Conservation (phyloP, 768 basidiomycete genomes). For the Hypsizygus marmoreus region DNA sequence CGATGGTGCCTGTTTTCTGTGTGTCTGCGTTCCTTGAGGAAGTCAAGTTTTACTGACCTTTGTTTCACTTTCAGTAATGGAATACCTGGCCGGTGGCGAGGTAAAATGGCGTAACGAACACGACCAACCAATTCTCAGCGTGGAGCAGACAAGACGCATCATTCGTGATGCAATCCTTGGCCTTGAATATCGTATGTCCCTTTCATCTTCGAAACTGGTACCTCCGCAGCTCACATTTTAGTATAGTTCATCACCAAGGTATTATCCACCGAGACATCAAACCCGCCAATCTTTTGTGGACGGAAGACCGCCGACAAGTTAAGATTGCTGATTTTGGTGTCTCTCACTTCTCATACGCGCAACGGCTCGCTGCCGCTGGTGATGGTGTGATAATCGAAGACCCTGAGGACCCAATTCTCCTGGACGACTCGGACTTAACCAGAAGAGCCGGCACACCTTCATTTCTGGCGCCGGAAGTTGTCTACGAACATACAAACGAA, state of each 20-base stretch:
- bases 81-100: conserved; percentile 94
- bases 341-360: conserved; percentile 92
- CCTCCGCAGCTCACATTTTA: conserved; percentile 11
- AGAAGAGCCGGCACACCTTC: conserved; percentile 94
- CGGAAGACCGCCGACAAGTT: conserved; percentile 80
- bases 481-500: conserved; percentile 60
- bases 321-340: conserved; percentile 99
- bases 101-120: conserved; percentile 80
- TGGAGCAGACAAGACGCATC: conserved; percentile 83
- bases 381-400: conserved; percentile 42
- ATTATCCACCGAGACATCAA: conserved; percentile 99
- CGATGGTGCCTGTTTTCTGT: neutral
- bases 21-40: neutral
- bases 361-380: conserved; percentile 70
- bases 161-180: conserved; percentile 93
- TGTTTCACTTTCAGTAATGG: conserved; percentile 68
- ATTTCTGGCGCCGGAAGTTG: conserved; percentile 95
- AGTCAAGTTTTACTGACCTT: conserved; percentile 7
- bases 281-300: conserved; percentile 94
- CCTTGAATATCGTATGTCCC: conserved; percentile 85
- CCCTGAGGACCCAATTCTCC: conserved; percentile 61
- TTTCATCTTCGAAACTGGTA: conserved; percentile 11
- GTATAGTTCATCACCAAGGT: conserved; percentile 92
- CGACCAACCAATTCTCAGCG: conserved; percentile 72
- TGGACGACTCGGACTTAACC: conserved; percentile 85